Conservation (phyloP, 2,329 filamentous ascomycete species). For the Penicillium italicum region DNA sequence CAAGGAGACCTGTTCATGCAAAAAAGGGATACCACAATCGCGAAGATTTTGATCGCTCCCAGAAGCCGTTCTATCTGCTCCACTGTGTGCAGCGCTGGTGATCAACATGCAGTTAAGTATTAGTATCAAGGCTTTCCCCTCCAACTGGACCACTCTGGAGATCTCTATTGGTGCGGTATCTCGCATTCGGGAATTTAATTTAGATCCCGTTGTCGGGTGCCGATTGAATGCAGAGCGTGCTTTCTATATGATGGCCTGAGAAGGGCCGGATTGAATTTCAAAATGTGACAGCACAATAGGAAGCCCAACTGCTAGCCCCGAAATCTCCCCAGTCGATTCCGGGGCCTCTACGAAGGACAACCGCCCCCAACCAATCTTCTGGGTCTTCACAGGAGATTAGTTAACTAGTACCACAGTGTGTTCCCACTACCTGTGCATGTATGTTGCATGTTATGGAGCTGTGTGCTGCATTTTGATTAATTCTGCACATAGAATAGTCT, state of each 20-base stretch:
- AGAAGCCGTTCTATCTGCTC: constrained; percentile 22
- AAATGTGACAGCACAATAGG: background rate
- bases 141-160: background rate
- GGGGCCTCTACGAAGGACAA: background rate
- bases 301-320: background rate
- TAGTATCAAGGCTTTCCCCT: background rate
- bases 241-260: background rate
- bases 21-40: background rate
- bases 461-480: too few relatives aligned
- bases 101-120: background rate
- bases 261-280: background rate
- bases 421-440: background rate
- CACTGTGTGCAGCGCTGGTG: constrained; percentile 22
- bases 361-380: background rate
- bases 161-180: background rate
- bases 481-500: too few relatives aligned
- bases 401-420: background rate
- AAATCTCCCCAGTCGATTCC: background rate
- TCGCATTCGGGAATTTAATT: background rate
- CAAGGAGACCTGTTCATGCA: background rate
- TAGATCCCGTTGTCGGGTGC: background rate
- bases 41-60: constrained; percentile 11
- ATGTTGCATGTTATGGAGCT: background rate
- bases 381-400: background rate
- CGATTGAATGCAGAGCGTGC: background rate